phyloP scores from a whole-genome alignment of 768 basidiomycete species.

The Collybiopsis confluens region DNA sequence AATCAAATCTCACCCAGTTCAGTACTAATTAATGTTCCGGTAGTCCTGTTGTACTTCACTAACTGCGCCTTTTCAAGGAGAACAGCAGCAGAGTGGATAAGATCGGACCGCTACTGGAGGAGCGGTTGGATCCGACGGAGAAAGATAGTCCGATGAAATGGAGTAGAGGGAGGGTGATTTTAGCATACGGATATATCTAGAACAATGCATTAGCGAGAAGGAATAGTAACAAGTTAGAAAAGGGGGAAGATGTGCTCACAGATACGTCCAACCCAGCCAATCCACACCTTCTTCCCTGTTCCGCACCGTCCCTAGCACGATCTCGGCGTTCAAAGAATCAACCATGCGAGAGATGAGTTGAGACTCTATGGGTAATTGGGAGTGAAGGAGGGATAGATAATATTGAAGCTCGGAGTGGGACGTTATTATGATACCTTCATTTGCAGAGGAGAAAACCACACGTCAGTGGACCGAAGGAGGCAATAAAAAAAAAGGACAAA shows the following conservation, averaged over 20 bases:
- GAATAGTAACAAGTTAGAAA: constrained; percentile 6
- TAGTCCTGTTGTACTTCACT: constrained; percentile 87
- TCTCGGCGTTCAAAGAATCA: constrained; percentile 96
- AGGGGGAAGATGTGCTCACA: constrained; percentile 48
- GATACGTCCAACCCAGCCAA: constrained; percentile 93
- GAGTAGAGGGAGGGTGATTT: constrained; percentile 83
- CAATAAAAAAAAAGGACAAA: no score
- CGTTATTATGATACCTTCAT: constrained; percentile 98
- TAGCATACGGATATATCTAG: constrained; percentile 92
- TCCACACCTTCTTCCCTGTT: constrained; percentile 97
- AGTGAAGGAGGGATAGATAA: constrained; percentile 91
- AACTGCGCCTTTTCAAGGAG: constrained; percentile 92
- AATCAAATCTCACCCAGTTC: constrained; percentile 80
- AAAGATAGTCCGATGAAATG: constrained; percentile 86
- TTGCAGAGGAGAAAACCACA: constrained; percentile 21
- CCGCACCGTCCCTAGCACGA: constrained; percentile 90
- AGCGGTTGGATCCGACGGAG: constrained; percentile 70
- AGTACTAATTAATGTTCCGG: constrained; percentile 87
- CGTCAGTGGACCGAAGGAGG: no score
- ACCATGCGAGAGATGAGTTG: constrained; percentile 78
- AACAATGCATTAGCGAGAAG: constrained; percentile 5
- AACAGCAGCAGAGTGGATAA: constrained; percentile 89
- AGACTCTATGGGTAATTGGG: constrained; percentile 95
- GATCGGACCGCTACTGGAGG: constrained; percentile 91
- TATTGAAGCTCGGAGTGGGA: constrained; percentile 97